Evolutionary conservation across 345 rosid species (phyloP).

Genomic region (Noccaea caerulescens): DNA sequence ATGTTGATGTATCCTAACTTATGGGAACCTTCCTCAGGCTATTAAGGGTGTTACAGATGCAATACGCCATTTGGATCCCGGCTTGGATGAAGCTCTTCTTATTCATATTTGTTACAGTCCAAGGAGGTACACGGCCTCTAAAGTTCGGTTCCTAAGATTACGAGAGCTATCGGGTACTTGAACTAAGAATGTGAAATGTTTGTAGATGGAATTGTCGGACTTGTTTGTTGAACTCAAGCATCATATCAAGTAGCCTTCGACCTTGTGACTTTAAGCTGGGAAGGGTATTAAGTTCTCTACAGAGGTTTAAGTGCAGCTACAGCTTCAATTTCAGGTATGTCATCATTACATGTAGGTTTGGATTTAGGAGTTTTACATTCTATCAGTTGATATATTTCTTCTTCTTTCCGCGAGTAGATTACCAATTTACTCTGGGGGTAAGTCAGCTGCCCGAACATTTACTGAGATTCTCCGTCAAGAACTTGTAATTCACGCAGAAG

Average conservation of each 20-base stretch:
- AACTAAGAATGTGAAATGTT: conserved; percentile 24
- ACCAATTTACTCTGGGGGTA: conserved; percentile 56
- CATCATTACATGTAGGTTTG: not conserved
- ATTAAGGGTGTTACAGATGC: conserved; percentile 76
- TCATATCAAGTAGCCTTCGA: conserved; percentile 68
- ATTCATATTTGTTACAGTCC: conserved; percentile 90
- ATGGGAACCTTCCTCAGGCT: conserved; percentile 48
- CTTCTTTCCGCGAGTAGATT: conserved; percentile 48
- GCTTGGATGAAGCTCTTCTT: conserved; percentile 63
- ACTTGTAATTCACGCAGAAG: conserved; percentile 64
- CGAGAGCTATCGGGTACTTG: not conserved
- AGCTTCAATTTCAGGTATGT: conserved; percentile 74
- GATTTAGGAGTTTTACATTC: not conserved
- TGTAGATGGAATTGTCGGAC: conserved; percentile 85
- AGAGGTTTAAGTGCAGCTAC: conserved; percentile 74
- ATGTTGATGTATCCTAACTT: conserved; percentile 10
- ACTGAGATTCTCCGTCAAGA: conserved; percentile 63
- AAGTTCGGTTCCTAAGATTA: not conserved
- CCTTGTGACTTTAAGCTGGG: conserved; percentile 96
- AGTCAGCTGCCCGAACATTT: conserved; percentile 48
- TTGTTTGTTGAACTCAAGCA: conserved; percentile 61
- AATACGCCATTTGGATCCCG: conserved; percentile 53
- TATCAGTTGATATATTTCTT: not conserved
- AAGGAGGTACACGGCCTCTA: conserved; percentile 58
- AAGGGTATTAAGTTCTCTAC: conserved; percentile 71